phyloP scores from a whole-genome alignment of 163 green algal species.

The Chlorella variabilis region DNA sequence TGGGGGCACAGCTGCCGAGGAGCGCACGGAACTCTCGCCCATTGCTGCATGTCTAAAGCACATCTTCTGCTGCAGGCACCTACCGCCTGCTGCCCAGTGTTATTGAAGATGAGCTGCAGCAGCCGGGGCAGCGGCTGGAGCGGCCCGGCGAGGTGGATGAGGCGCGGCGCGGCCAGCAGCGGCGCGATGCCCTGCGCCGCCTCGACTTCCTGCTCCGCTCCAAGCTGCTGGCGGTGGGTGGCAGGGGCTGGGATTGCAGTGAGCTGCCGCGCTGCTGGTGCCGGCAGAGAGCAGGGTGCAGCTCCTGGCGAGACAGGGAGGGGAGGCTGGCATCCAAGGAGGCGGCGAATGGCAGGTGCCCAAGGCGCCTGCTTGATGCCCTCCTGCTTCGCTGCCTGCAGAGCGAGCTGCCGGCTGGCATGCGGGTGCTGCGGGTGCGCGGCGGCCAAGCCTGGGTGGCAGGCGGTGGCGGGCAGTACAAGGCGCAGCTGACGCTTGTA shows the following conservation, averaged over 20 bases:
- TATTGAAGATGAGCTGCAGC: constrained; percentile 37
- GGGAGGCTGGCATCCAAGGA: too few relatives aligned
- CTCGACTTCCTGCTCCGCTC: constrained; percentile 31
- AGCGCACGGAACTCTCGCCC: too few relatives aligned
- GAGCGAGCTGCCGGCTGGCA: constrained; percentile 19
- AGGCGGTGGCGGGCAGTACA: constrained; percentile 29
- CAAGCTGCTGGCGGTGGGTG: constrained; percentile 43
- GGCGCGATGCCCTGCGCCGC: not conserved
- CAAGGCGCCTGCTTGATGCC: not conserved
- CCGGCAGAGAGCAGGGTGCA: not conserved
- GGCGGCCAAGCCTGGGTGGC: constrained; percentile 17
- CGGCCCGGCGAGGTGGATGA: constrained; percentile 7
- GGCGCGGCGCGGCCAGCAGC: not conserved
- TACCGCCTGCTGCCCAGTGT: constrained; percentile 42
- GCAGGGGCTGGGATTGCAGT: too few relatives aligned
- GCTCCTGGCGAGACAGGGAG: too few relatives aligned
- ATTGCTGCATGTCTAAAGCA: not conserved
- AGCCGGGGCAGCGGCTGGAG: constrained; percentile 19
- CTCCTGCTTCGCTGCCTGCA: not conserved
- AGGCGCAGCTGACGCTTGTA: constrained; percentile 37
- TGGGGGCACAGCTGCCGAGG: too few relatives aligned
- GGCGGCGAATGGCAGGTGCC: too few relatives aligned
- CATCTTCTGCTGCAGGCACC: constrained; percentile 8
- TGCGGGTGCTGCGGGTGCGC: constrained; percentile 28
- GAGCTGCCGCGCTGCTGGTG: too few relatives aligned